These are phyloP conservation scores for Proliferodiscus dingleyae DNA, from an alignment of 2,329 filamentous ascomycete species.

Conservation along the genomic window DNA sequence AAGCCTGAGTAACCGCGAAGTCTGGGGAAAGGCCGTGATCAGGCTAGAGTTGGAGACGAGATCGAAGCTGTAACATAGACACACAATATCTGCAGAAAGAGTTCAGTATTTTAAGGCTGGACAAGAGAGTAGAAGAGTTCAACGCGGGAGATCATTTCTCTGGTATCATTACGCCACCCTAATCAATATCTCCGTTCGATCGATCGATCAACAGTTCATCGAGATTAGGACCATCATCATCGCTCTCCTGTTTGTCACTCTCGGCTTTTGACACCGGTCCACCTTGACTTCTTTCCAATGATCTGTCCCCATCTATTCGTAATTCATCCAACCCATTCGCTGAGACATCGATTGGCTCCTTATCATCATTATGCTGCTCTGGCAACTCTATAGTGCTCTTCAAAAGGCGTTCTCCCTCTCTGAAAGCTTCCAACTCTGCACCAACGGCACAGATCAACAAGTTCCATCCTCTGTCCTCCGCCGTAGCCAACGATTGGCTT, in stretches of 20 bases:
- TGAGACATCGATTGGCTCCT: constrained; percentile 3
- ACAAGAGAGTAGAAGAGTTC: no score
- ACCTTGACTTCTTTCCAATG: not conserved
- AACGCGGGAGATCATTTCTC: not conserved
- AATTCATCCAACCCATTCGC: constrained; percentile 7
- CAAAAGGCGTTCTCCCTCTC: constrained; percentile 55
- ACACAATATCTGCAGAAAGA: no score
- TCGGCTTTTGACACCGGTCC: not conserved
- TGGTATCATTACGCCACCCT: constrained; percentile 5
- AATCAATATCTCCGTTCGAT: constrained; percentile 1
- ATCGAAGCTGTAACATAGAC: constrained; percentile 1
- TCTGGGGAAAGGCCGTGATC: constrained; percentile 55
- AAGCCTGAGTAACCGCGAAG: constrained; percentile 44
- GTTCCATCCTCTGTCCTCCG: constrained; percentile 64
- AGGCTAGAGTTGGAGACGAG: constrained; percentile 28
- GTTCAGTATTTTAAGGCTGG: no score
- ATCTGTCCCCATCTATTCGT: not conserved
- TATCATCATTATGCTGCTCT: not conserved
- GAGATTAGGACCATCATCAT: constrained; percentile 26
- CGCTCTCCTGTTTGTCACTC: constrained; percentile 17
- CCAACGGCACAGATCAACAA: constrained; percentile 71
- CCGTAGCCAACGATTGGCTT: constrained; percentile 47
- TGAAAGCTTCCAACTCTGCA: constrained; percentile 65
- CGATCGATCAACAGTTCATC: constrained; percentile 24
- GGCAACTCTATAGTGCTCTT: constrained; percentile 30